Evolutionary conservation across 495 filamentous ascomycete genomes (phyloP).

Genomic region (Chaetomium cochliodes): DNA sequence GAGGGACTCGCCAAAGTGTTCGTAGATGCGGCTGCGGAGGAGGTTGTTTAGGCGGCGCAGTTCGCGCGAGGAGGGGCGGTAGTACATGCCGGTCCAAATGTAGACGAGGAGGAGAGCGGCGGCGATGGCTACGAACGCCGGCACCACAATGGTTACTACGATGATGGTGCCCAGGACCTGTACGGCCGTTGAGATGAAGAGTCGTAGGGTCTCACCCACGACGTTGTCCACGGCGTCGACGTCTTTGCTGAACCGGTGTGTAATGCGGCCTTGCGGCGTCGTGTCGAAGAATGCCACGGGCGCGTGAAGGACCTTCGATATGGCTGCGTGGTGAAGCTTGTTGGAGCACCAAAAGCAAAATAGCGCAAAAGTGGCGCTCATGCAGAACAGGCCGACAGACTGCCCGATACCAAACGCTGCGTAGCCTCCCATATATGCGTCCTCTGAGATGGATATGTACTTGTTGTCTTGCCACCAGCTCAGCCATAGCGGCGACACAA

Average conservation of each 20-base stretch:
- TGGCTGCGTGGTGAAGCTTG: not conserved
- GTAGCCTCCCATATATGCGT: not conserved
- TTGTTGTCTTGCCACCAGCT: not conserved
- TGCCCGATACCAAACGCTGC: not conserved
- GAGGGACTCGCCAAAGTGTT: not conserved
- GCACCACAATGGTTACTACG: not conserved
- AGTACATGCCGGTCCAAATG: not conserved
- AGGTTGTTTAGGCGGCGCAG: not conserved
- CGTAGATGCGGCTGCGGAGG: not conserved
- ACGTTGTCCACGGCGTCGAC: not conserved
- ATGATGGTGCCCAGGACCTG: too few species aligned
- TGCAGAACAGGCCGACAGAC: too few species aligned
- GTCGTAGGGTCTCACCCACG: not conserved
- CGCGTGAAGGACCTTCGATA: not conserved
- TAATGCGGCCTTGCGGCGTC: not conserved
- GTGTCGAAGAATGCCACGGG: not conserved
- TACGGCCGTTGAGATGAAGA: not conserved
- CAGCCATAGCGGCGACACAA: not conserved
- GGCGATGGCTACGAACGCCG: not conserved
- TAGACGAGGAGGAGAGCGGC: not conserved
- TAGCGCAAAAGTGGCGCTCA: too few species aligned
- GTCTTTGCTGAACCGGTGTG: not conserved
- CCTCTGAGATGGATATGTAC: not conserved
- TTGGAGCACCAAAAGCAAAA: too few species aligned
- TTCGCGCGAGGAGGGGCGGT: not conserved